Evolutionary conservation across 805 yeast species (phyloP).

Genomic region (Kregervanrija pseudodelftensis): DNA sequence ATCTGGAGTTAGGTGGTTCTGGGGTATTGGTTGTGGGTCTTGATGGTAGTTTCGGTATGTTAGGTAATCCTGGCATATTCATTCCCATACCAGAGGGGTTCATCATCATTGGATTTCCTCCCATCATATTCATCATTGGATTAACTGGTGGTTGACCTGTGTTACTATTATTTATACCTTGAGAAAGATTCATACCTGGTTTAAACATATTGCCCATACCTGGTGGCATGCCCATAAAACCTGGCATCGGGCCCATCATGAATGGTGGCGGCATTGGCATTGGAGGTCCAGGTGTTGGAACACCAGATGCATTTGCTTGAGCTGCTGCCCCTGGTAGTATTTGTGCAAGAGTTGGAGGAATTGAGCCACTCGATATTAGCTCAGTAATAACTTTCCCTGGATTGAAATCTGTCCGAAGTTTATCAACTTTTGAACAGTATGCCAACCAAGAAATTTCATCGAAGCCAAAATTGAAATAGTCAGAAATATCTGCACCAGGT

Average conservation of each 20-base stretch:
- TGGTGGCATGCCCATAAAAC: slow-evolving; percentile 15
- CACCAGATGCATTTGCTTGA: slow-evolving; percentile 6
- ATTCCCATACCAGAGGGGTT: slow-evolving; percentile 1
- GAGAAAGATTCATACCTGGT: slow-evolving; percentile 27
- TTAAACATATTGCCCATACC: slow-evolving; percentile 26
- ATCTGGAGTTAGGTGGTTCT: slow-evolving; percentile 19
- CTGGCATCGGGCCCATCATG: slow-evolving; percentile 12
- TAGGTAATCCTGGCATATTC: slow-evolving; percentile 3
- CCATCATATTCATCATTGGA: slow-evolving; percentile 11
- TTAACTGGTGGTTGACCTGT: slow-evolving; percentile 7
- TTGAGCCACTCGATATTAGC: slow-evolving; percentile 31
- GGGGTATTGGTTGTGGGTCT: slow-evolving; percentile 19
- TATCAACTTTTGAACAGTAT: slow-evolving; percentile 83
- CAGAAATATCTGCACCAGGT: slow-evolving; percentile 93
- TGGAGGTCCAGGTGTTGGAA: slow-evolving; percentile 11
- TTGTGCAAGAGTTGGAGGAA: slow-evolving; percentile 24
- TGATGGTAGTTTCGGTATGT: slow-evolving; percentile 15
- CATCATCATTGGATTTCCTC: neutral
- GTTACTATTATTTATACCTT: slow-evolving; percentile 20
- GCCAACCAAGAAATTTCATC: slow-evolving; percentile 96
- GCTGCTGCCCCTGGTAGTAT: slow-evolving; percentile 23
- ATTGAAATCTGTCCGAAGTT: slow-evolving; percentile 68
- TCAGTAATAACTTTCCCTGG: slow-evolving; percentile 74
- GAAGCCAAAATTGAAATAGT: slow-evolving; percentile 94
- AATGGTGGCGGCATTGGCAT: slow-evolving; percentile 18